Conservation (phyloP, 2,329 filamentous ascomycete species). For the Dactylellina leptospora region DNA sequence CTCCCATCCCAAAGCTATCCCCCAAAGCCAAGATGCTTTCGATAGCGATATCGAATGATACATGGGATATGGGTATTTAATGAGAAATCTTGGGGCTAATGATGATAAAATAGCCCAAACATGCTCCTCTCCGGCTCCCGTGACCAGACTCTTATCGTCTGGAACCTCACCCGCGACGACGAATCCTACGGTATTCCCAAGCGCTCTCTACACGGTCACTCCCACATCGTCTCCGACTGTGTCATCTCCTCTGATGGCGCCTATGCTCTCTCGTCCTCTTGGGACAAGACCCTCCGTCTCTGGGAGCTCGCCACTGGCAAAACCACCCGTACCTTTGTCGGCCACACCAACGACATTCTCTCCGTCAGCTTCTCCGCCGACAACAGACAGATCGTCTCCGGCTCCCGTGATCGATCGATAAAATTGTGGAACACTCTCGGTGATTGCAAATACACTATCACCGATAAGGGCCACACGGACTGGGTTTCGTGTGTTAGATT, state of each 20-base stretch:
- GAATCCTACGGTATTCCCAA: conserved; percentile 99
- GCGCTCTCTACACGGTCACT: conserved; percentile 98
- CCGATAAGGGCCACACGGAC: conserved; percentile 99
- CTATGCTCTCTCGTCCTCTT: conserved; percentile 60
- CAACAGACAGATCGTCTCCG: conserved; percentile 55
- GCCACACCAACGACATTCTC: conserved; percentile 50
- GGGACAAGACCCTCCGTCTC: conserved; percentile 52
- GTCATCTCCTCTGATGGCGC: conserved; percentile 65
- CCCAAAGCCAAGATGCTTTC: too few relatives aligned
- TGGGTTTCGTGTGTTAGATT: conserved; percentile 99
- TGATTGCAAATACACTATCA: conserved; percentile 99
- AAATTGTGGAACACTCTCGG: conserved; percentile 80
- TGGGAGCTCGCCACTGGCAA: conserved; percentile 64
- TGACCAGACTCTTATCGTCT: conserved; percentile 99
- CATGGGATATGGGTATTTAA: too few relatives aligned
- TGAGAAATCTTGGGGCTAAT: conserved; percentile 59
- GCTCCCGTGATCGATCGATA: conserved; percentile 54
- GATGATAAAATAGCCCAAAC: conserved; percentile 72
- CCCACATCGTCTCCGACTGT: conserved; percentile 99
- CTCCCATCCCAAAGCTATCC: neutral
- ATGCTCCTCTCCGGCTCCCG: conserved; percentile 98
- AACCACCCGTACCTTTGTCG: conserved; percentile 75
- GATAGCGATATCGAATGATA: too few relatives aligned
- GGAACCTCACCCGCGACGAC: conserved; percentile 94
- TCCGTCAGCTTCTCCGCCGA: conserved; percentile 55